These are phyloP conservation scores for Petunia secreta DNA, from an alignment of 257 asterid genomes.

Conservation along the genomic window DNA sequence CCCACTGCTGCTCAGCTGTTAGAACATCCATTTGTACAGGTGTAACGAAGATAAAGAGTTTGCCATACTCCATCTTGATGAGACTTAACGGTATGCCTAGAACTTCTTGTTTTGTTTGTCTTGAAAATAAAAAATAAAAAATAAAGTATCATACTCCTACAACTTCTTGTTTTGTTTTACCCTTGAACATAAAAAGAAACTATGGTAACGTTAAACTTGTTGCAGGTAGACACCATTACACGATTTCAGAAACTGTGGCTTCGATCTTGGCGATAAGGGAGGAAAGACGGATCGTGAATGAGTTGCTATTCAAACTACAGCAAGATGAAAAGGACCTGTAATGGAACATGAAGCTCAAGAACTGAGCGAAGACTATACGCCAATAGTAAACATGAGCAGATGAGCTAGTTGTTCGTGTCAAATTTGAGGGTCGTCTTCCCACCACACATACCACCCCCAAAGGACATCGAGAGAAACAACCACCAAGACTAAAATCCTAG, in stretches of 20 bases:
- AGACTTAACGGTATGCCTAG: neutral
- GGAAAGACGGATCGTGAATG: neutral
- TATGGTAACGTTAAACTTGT: neutral
- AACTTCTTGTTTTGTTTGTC: neutral
- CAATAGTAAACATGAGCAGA: neutral
- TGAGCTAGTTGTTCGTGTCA: neutral
- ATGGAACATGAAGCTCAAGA: neutral
- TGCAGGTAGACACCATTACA: slow-evolving; percentile 2
- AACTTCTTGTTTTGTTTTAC: neutral
- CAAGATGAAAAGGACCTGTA: neutral
- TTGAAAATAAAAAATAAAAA: too few relatives aligned
- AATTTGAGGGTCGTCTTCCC: neutral
- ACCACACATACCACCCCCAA: neutral
- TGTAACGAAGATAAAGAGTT: neutral
- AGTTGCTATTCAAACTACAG: neutral
- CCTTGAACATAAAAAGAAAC: neutral
- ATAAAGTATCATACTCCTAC: too few relatives aligned
- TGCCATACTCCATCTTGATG: neutral
- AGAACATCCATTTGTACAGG: slow-evolving; percentile 56
- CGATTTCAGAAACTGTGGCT: neutral
- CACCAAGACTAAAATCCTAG: neutral
- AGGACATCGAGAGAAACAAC: too few relatives aligned
- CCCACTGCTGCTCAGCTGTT: slow-evolving; percentile 64
- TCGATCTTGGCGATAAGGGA: neutral
- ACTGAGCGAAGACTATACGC: neutral